Evolutionary conservation across 2,329 filamentous ascomycete species (phyloP).

Genomic region (Thielaviopsis ethacetica): DNA sequence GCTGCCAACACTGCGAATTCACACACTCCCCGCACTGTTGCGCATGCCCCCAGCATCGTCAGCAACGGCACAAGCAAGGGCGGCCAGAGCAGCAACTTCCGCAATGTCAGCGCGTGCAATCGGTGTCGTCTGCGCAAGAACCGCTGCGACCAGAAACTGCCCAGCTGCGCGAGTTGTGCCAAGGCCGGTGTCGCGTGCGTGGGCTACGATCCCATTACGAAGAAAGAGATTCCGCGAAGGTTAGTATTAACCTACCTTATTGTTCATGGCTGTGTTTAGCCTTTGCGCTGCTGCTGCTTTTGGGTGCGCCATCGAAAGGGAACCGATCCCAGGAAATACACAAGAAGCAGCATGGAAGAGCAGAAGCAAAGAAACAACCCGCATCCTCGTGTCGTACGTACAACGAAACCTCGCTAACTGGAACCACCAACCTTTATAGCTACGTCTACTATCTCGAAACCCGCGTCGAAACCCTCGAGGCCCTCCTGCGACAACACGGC

Average conservation of each 20-base stretch:
- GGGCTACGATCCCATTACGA: conserved; percentile 91
- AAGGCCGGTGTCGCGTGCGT: conserved; percentile 87
- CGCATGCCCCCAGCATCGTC: not conserved
- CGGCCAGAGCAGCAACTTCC: conserved; percentile 51
- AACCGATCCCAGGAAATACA: not conserved
- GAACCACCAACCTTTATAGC: conserved; percentile 23
- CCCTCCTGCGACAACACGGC: conserved; percentile 49
- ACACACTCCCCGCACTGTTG: not conserved
- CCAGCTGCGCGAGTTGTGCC: conserved; percentile 79
- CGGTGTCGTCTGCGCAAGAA: conserved; percentile 86
- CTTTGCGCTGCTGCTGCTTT: not conserved
- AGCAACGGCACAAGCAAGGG: conserved; percentile 21
- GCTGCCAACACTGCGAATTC: not conserved
- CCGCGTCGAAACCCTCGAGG: conserved; percentile 68
- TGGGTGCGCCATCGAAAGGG: not conserved
- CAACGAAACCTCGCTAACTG: conserved; percentile 1
- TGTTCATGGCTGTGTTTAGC: not conserved
- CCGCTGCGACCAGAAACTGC: conserved; percentile 81
- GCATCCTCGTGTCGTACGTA: no score
- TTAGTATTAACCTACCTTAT: conserved; percentile 34
- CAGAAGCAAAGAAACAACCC: no score
- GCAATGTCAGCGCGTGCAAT: conserved; percentile 89
- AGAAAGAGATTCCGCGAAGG: conserved; percentile 83
- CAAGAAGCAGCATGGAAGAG: not conserved
- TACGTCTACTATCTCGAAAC: conserved; percentile 94